These are phyloP conservation scores for Ettlia oleoabundans DNA, from an alignment of 139 green algal genomes.

Conservation along the genomic window DNA sequence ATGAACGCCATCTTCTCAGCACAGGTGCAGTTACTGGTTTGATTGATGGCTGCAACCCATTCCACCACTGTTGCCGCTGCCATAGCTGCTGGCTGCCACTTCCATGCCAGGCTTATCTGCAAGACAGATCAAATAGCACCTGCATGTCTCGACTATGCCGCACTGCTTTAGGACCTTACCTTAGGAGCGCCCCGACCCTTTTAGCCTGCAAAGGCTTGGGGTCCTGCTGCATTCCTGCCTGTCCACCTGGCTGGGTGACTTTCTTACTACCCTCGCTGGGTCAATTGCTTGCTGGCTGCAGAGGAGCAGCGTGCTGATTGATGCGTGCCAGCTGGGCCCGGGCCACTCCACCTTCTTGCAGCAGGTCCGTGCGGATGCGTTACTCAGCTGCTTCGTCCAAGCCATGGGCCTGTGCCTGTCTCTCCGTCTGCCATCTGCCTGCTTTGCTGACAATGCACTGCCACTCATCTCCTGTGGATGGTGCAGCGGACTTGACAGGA, in stretches of 20 bases:
- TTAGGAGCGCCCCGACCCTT: background rate
- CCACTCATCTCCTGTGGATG: too few relatives aligned
- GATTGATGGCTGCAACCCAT: too few relatives aligned
- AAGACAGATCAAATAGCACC: too few relatives aligned
- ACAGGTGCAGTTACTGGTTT: constrained; percentile 57
- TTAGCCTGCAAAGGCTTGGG: background rate
- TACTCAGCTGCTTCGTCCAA: too few relatives aligned
- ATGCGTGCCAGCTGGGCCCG: constrained; percentile 65
- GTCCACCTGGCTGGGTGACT: background rate
- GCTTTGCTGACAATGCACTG: too few relatives aligned
- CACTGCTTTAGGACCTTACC: background rate
- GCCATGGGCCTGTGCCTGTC: too few relatives aligned
- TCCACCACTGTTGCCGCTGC: too few relatives aligned
- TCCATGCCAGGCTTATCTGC: too few relatives aligned
- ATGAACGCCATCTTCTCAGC: constrained; percentile 84
- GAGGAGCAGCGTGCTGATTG: constrained; percentile 62
- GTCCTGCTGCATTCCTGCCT: background rate
- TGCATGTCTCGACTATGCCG: background rate
- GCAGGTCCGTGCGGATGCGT: too few relatives aligned
- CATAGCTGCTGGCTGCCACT: too few relatives aligned
- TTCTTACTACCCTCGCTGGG: background rate
- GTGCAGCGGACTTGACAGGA: too few relatives aligned
- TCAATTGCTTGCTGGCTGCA: constrained; percentile 33
- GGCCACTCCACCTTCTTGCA: constrained; percentile 75
- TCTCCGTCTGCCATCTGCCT: too few relatives aligned